Percentiles rank a stretch among this genome's conserved stretches.
Evolutionary conservation across 192 early-diverging fungal species (phyloP).

Genomic region (Coemansia sp.): DNA sequence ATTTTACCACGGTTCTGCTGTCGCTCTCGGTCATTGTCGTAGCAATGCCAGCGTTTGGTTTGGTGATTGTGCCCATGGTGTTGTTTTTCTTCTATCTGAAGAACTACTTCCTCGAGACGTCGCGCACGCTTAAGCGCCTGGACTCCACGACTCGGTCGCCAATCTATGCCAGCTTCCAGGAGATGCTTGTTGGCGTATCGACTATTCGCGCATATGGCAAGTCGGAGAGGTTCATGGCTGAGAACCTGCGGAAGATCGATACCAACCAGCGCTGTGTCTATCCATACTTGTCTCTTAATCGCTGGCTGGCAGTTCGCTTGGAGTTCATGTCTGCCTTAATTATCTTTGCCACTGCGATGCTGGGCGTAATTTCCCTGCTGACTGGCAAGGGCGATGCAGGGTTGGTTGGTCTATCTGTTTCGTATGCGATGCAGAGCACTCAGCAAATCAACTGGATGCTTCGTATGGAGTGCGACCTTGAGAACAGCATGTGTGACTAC

Average conservation of each 20-base stretch:
- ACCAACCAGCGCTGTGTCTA: constrained; percentile 78
- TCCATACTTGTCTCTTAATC: constrained; percentile 66
- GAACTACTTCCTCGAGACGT: constrained; percentile 65
- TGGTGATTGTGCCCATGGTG: constrained; percentile 54
- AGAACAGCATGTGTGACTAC: constrained; percentile 68
- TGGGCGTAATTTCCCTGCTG: constrained; percentile 65
- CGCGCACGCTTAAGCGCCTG: constrained; percentile 75
- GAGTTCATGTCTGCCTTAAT: constrained; percentile 79
- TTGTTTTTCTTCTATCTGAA: constrained; percentile 55
- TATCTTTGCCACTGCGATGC: constrained; percentile 73
- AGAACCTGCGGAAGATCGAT: constrained; percentile 73
- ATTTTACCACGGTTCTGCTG: constrained; percentile 26
- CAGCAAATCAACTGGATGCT: constrained; percentile 89
- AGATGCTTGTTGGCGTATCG: constrained; percentile 57
- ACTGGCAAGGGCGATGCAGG: constrained; percentile 65
- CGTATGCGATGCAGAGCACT: constrained; percentile 71
- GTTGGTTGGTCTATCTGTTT: constrained; percentile 62
- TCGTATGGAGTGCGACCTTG: constrained; percentile 85
- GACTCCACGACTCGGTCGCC: constrained; percentile 71
- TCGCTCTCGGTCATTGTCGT: constrained; percentile 53
- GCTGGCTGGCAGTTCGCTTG: constrained; percentile 71
- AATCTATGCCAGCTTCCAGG: constrained; percentile 65
- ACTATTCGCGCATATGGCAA: constrained; percentile 68
- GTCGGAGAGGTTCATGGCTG: constrained; percentile 60
- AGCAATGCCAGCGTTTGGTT: constrained; percentile 52